Percentiles rank a stretch among this genome's conserved stretches.
Evolutionary conservation across 2,329 filamentous ascomycete genomes (phyloP).

Genomic region (Neoscytalidium dimidiatum): DNA sequence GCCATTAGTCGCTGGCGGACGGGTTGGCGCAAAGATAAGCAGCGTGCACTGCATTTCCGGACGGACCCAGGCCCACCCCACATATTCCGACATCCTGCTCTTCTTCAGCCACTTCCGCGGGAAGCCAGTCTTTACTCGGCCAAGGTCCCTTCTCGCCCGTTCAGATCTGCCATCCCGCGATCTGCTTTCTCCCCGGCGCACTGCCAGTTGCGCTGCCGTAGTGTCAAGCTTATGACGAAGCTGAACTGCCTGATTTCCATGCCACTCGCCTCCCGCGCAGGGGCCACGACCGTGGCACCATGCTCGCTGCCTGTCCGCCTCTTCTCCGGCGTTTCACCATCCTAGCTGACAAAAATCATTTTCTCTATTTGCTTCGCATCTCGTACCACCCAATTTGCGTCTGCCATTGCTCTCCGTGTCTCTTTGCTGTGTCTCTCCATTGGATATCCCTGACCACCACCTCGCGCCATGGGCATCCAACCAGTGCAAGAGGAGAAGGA

Average conservation of each 20-base stretch:
- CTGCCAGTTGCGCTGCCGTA: not conserved
- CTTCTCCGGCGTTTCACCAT: conserved; percentile 18
- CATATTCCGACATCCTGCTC: not conserved
- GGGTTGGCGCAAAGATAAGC: not conserved
- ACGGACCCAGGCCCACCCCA: not conserved
- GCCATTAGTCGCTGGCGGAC: not conserved
- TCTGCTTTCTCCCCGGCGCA: conserved; percentile 10
- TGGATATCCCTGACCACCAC: not conserved
- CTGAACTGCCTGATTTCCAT: conserved; percentile 10
- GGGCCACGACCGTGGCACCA: not conserved
- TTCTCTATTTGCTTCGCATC: not conserved
- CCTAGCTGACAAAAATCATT: conserved; percentile 14
- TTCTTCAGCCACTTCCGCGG: conserved; percentile 12
- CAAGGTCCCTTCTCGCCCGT: too few species aligned
- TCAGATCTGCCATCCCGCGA: not conserved
- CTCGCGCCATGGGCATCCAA: conserved; percentile 20
- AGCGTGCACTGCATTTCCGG: not conserved
- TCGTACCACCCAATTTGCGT: not conserved
- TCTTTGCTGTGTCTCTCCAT: not conserved
- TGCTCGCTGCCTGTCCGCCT: not conserved
- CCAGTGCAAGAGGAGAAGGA: conserved; percentile 26
- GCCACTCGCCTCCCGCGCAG: conserved; percentile 3
- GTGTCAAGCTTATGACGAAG: conserved; percentile 27
- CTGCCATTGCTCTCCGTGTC: not conserved
- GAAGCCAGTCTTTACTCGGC: too few species aligned